These are phyloP conservation scores for Ogataea zsoltii DNA, from an alignment of 805 yeast species.

Conservation along the genomic window DNA sequence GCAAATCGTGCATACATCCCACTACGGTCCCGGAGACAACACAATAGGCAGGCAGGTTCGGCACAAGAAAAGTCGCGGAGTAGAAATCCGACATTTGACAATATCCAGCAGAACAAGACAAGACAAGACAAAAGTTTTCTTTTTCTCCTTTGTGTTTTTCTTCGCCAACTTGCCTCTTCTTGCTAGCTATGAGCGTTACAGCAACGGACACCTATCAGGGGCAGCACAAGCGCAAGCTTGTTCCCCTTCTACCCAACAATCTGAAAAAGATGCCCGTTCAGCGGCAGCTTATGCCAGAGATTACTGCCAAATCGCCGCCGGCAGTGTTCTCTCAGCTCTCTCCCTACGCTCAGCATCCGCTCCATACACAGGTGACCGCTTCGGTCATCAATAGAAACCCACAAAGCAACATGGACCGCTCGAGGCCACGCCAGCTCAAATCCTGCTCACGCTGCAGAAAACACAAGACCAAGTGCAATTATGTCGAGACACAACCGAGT, in stretches of 20 bases:
- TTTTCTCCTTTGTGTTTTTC: neutral
- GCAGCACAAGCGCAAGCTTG: conserved; percentile 27
- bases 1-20: neutral
- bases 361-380: conserved; percentile 18
- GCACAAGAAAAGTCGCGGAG: conserved; percentile 3
- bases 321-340: no score
- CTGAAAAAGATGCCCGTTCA: conserved; percentile 11
- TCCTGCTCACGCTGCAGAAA: conserved; percentile 66
- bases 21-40: neutral
- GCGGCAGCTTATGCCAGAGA: neutral
- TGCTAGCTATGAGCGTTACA: conserved; percentile 1
- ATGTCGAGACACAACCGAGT: conserved; percentile 47
- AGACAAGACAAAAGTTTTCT: neutral
- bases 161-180: neutral
- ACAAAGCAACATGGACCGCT: conserved; percentile 24
- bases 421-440: conserved; percentile 46
- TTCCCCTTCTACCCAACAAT: conserved; percentile 30
- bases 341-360: neutral
- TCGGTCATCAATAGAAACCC: conserved; percentile 24
- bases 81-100: neutral
- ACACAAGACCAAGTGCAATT: conserved; percentile 69
- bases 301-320: no score
- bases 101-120: neutral
- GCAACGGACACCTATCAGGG: neutral
- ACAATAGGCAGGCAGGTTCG: neutral